A percentile compares a stretch with the other conserved stretches of the same genome.
phyloP scores from a whole-genome alignment of 306 rosid species.

The Corylus heterophylla region DNA sequence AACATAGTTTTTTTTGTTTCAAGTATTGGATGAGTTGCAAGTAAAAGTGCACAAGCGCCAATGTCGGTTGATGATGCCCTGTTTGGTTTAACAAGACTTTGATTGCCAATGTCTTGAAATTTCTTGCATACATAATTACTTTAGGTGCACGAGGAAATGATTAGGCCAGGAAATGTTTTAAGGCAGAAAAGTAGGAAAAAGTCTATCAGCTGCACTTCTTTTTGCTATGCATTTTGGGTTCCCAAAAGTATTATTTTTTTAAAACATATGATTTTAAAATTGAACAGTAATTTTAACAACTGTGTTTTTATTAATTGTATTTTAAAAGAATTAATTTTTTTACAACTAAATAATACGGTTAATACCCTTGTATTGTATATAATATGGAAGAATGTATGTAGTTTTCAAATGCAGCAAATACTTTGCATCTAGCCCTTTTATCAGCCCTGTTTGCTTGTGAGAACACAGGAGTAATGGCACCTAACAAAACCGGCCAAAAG shows the following conservation, averaged over 20 bases:
- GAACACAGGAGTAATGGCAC: constrained; percentile 3
- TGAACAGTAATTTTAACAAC: no score
- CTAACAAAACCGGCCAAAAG: constrained; percentile 16
- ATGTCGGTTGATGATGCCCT: background rate
- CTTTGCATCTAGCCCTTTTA: constrained; percentile 1
- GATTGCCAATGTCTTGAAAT: background rate
- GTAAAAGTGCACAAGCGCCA: background rate
- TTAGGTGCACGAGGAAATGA: constrained; percentile 41
- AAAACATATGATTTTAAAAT: no score
- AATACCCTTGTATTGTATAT: background rate
- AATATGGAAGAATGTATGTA: background rate
- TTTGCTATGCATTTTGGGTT: background rate
- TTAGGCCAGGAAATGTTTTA: constrained; percentile 14
- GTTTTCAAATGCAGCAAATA: background rate
- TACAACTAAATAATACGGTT: background rate
- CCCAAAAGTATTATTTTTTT: no score
- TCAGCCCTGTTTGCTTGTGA: background rate
- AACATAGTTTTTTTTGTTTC: no score
- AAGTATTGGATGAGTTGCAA: background rate
- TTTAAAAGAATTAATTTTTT: no score
- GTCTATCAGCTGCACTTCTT: background rate
- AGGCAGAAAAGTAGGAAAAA: background rate
- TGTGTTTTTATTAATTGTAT: no score
- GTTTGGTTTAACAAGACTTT: background rate
- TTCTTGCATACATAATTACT: constrained; percentile 34